Evolutionary conservation across 257 asterid genomes (phyloP), one percentile per base, ranked within the genome.

Genomic region (Ligustrum vulgare): DNA sequence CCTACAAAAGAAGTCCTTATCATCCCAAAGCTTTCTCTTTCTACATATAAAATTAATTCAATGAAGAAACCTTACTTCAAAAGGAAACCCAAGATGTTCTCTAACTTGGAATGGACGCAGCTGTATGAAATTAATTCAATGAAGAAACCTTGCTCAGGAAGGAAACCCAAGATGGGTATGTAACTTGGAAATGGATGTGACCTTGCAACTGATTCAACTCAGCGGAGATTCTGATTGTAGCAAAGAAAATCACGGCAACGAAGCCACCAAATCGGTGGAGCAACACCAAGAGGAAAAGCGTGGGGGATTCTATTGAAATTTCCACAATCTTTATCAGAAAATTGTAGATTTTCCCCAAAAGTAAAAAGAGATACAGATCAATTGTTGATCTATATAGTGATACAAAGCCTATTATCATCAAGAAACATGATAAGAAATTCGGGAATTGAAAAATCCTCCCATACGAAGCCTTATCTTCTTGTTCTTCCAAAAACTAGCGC

Each of bases 121-220:
- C n/a, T n/a, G n/a, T n/a, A n/a, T n/a, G n/a, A n/a, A 34, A 54
- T 35, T 1, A 65, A 73, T 11, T 32, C 23, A 54, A 54, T 45
- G 36, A 56, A 84, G 78, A 83, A 83, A 80, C 75, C 83, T 35
- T 8, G 56, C 36, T 32, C 80, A 12, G 32, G 64, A 22, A 39
- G 39, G 47, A 72, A 75, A 75, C 73, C 69, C 83, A 80, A 75
- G 82, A 75, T 72, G n/a, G 83, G 81, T 69, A 11, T 80, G 79
- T 51, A 80, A 54, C 16, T 87, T 90, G 28, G 96, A 91, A 78
- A 71, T 91, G 79, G 89, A 89, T 82, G 96, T 90, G 36, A 93
- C 90, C 8, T 56, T 89, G 71, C 94, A 80, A 80, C 86, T 89
- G 36, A 89, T 89, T 80, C 96, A 89, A 75, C 94, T 91, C 73